A percentile compares a stretch with the other conserved stretches of the same genome.
These are phyloP conservation scores for Aspergillus novofumigatus DNA, from an alignment of 2,329 filamentous ascomycete genomes.

Conservation along the genomic window DNA sequence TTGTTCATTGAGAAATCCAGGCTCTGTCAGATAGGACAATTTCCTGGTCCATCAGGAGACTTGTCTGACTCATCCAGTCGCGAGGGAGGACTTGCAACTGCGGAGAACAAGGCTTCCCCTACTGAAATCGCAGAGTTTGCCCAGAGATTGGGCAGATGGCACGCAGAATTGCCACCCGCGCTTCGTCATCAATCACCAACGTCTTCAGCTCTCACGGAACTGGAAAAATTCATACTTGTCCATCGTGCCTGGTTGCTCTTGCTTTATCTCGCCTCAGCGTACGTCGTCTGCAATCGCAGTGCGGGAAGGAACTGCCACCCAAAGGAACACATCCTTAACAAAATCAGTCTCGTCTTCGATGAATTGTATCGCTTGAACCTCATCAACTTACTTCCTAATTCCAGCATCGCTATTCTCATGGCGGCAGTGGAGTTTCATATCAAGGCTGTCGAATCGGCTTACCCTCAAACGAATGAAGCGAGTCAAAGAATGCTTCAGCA, in stretches of 20 bases:
- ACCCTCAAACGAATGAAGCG: not conserved
- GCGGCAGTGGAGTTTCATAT: not conserved
- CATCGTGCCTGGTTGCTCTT: not conserved
- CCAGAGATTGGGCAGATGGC: not conserved
- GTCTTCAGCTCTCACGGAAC: not conserved
- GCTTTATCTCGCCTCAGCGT: not conserved
- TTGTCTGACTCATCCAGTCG: not conserved
- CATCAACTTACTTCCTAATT: not conserved
- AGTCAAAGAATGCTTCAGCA: not conserved
- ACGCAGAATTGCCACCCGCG: not conserved
- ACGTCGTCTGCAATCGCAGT: not conserved
- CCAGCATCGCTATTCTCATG: not conserved
- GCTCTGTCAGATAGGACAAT: constrained; percentile 3
- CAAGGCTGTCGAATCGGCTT: not conserved
- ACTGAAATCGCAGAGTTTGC: not conserved
- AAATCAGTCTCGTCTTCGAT: not conserved
- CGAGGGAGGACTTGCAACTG: not conserved
- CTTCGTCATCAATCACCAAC: not conserved
- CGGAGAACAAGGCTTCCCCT: not conserved
- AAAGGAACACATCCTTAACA: not conserved
- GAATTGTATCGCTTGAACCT: not conserved
- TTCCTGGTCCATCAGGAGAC: not conserved
- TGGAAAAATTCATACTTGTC: not conserved
- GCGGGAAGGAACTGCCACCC: not conserved
- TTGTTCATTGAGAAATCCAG: constrained; percentile 8